These are phyloP conservation scores for Buddleja alternifolia DNA, from an alignment of 257 asterid species.

Conservation along the genomic window DNA sequence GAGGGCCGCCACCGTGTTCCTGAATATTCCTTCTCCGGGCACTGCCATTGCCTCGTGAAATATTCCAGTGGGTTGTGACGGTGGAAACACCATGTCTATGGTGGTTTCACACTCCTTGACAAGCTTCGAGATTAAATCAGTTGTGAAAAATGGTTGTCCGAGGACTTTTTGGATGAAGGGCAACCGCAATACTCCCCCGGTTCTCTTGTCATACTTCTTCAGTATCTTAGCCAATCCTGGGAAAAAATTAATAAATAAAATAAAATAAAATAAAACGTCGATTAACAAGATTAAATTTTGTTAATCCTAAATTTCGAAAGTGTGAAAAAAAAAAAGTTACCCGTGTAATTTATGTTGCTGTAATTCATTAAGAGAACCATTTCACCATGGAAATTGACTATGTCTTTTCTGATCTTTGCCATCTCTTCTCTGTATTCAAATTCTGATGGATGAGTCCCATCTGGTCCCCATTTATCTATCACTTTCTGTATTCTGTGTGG, in stretches of 20 bases:
- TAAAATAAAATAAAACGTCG: too few species aligned
- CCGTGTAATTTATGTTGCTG: too few species aligned
- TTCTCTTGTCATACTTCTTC: conserved; percentile 89
- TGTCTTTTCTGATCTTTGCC: conserved; percentile 70
- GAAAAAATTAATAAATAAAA: background rate
- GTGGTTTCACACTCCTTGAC: too few species aligned
- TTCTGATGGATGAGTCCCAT: conserved; percentile 50
- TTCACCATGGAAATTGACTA: conserved; percentile 94
- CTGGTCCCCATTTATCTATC: conserved; percentile 52
- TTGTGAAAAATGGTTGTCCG: conserved; percentile 85
- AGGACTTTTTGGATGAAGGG: conserved; percentile 78
- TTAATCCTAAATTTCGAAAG: too few species aligned
- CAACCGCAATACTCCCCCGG: conserved; percentile 77
- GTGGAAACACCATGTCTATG: conserved; percentile 70
- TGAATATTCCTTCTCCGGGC: conserved; percentile 72
- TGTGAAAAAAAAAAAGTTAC: too few species aligned
- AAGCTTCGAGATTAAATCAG: conserved; percentile 82
- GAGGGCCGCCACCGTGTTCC: conserved; percentile 88
- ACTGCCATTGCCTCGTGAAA: conserved; percentile 29
- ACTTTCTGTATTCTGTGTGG: conserved; percentile 68
- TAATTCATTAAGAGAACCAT: conserved; percentile 88
- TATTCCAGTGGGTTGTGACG: conserved; percentile 28
- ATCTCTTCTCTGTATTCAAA: conserved; percentile 56
- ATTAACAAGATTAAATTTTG: too few species aligned
- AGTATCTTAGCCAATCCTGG: conserved; percentile 83